Evolutionary conservation across 2,329 filamentous ascomycete species (phyloP).

Genomic region (Anthostomella pinea): DNA sequence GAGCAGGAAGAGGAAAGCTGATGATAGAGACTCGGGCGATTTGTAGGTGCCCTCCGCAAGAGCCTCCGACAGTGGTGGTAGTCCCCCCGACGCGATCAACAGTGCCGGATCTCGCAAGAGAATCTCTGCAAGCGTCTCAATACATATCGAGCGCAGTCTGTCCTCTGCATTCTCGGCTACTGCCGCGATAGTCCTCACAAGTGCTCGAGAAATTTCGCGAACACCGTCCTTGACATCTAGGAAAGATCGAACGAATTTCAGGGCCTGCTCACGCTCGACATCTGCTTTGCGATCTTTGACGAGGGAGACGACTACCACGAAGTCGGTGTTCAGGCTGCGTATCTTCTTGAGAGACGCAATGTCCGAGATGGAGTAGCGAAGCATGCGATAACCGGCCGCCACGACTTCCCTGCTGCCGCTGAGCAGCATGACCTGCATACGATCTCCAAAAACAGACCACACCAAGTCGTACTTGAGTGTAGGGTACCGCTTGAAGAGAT

Average conservation of each 20-base stretch:
- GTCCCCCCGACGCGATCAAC: slow-evolving; percentile 77
- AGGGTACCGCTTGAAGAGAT: slow-evolving; percentile 89
- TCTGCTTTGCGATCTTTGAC: slow-evolving; percentile 97
- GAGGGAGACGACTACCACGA: slow-evolving; percentile 84
- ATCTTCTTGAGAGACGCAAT: slow-evolving; percentile 86
- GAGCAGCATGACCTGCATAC: slow-evolving; percentile 93
- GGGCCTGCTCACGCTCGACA: slow-evolving; percentile 91
- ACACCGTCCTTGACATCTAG: slow-evolving; percentile 93
- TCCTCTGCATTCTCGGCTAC: slow-evolving; percentile 86
- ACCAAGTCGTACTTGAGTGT: slow-evolving; percentile 95
- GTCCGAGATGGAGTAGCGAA: slow-evolving; percentile 92
- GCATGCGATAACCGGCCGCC: slow-evolving; percentile 89
- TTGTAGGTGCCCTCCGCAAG: slow-evolving; percentile 89
- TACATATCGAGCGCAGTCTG: slow-evolving; percentile 81
- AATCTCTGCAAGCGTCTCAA: slow-evolving; percentile 90
- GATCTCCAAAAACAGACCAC: slow-evolving; percentile 90
- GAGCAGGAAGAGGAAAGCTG: slow-evolving; percentile 84
- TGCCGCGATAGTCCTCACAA: slow-evolving; percentile 86
- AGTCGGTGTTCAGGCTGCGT: slow-evolving; percentile 83
- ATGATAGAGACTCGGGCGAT: slow-evolving; percentile 83
- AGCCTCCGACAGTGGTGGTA: slow-evolving; percentile 86
- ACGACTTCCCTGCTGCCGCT: slow-evolving; percentile 96
- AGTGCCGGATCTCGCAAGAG: slow-evolving; percentile 81
- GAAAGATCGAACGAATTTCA: slow-evolving; percentile 95
- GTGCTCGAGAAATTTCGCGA: slow-evolving; percentile 78